Base-by-base conservation (phyloP, 2,329 filamentous ascomycete species). In the Calonectria honghensis region DNA sequence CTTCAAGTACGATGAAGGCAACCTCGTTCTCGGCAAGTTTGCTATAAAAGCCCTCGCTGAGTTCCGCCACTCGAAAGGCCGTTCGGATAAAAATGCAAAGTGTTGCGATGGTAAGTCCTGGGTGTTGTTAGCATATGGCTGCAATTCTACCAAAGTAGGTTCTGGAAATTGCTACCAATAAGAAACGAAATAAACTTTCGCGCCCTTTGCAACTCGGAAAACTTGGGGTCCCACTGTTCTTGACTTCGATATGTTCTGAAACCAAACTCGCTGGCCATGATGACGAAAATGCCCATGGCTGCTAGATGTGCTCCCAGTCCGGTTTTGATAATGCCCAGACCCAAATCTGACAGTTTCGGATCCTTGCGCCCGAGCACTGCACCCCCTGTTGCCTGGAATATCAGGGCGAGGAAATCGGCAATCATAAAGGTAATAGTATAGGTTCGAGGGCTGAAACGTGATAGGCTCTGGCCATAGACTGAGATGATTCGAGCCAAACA, bases 81-180 rank as follows among this genome's bases (percentile, higher is more conserved):
- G 76, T 75, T 54, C 76, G 70, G 66, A 77, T 76, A 41, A 77
- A 54, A 66, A 77, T 77, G 54, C 45, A 69, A 13, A 76, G n/a
- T 1, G 76, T 77, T 9, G 76, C 70, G 54, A 70, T 39, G 0
- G 63, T 13, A 29, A 72, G 68, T 6, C 72, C 74, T 77, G 41
- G 4, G 27, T 24, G 48, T 94, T 84, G 92, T 92, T 83, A 95
- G 93, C 20, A 95, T 84, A 94, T 95, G 84, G 95, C 93, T 64
- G 92, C 92, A 61, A 91, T 93, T 68, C 93, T 93, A 54, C 92
- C 93, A 78, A 93, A 35, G 18, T 9, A 35, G 90, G 76, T 92
- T 93, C 3, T 1, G n/a, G 48, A 10, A 14, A 11, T 2, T 18
- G 29, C 54, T 52, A 78, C 73, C 70, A 11, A 76, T 69, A 7